Percentiles rank a stretch among this genome's conserved stretches.
phyloP scores from a whole-genome alignment of 2,329 filamentous ascomycete genomes.

The Ceratocystiopsis minuta region DNA sequence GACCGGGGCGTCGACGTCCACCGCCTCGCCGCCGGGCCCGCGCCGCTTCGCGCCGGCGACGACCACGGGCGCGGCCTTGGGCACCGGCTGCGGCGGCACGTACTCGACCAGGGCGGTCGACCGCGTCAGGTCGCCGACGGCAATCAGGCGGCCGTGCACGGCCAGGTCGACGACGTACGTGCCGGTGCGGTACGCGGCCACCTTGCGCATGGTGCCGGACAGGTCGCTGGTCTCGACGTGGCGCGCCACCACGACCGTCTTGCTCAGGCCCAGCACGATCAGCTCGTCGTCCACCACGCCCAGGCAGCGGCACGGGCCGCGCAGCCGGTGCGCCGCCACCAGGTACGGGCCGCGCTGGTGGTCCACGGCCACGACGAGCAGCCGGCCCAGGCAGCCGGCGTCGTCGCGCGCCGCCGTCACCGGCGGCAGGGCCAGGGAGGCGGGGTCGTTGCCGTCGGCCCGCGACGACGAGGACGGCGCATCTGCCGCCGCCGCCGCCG shows the following conservation, averaged over 20 bases:
- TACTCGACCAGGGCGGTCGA: conserved; percentile 67
- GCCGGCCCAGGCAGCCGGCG: conserved; percentile 43
- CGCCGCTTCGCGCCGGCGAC: no score
- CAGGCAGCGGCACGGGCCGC: conserved; percentile 65
- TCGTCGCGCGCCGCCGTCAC: no score
- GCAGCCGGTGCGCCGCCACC: conserved; percentile 50
- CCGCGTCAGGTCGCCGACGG: conserved; percentile 86
- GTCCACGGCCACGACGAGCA: conserved; percentile 71
- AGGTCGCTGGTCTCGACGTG: conserved; percentile 38
- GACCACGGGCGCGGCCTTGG: no score
- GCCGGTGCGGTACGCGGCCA: conserved; percentile 61
- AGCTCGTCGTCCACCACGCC: conserved; percentile 50
- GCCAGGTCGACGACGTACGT: conserved; percentile 71
- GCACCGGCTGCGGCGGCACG: conserved; percentile 23
- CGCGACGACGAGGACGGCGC: no score
- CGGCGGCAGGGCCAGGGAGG: no score
- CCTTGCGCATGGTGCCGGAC: conserved; percentile 43
- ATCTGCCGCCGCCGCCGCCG: conserved; percentile 18
- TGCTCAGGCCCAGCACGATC: conserved; percentile 75
- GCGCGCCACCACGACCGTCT: conserved; percentile 51
- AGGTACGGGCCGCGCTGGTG: conserved; percentile 55
- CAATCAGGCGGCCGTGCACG: conserved; percentile 57
- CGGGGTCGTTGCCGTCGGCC: no score
- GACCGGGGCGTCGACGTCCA: no score
- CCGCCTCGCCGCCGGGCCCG: no score